Conservation (phyloP, 2,329 filamentous ascomycete genomes). For the Stagonosporopsis rhizophila region DNA sequence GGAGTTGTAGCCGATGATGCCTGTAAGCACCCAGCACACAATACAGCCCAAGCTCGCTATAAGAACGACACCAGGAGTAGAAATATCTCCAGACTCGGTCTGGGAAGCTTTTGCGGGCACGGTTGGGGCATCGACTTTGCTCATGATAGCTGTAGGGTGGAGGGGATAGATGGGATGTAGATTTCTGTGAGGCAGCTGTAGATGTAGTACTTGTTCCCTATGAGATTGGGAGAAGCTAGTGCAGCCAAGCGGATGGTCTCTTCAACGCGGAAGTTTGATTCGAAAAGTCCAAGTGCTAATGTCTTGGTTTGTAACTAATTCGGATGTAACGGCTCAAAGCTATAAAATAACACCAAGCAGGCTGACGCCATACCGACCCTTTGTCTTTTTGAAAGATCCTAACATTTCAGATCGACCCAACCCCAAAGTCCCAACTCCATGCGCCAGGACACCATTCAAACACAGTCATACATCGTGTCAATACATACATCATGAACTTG, state of each 20-base stretch:
- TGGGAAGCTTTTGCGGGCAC: too few relatives aligned
- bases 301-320: neutral
- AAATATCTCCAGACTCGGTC: too few relatives aligned
- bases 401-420: too few relatives aligned
- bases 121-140: too few relatives aligned
- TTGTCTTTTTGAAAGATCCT: too few relatives aligned
- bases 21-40: too few relatives aligned
- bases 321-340: neutral
- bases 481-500: conserved; percentile 1
- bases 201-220: too few relatives aligned
- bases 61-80: too few relatives aligned
- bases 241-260: neutral
- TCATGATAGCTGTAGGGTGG: neutral
- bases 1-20: too few relatives aligned
- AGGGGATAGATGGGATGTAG: neutral
- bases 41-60: too few relatives aligned
- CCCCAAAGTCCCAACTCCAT: neutral
- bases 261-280: neutral
- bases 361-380: too few relatives aligned
- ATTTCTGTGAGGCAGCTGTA: neutral
- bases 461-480: conserved; percentile 8
- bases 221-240: neutral
- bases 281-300: neutral
- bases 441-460: conserved; percentile 4
- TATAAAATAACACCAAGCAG: neutral